Evolutionary conservation across 495 filamentous ascomycete species (phyloP).

Genomic region (Penicillium silybi): DNA sequence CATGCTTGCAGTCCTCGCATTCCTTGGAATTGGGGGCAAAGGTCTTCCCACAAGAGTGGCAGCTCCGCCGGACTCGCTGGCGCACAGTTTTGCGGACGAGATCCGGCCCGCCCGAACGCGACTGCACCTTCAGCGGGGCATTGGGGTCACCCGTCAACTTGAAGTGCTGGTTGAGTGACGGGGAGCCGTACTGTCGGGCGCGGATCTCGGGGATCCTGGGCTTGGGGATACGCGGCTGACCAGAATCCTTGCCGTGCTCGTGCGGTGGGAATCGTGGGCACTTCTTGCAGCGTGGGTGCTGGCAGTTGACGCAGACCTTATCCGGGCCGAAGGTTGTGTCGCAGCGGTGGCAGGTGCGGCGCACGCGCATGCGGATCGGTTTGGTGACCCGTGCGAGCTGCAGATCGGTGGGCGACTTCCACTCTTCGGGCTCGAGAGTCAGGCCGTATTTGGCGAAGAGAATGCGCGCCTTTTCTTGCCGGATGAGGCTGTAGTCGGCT

Average conservation of each 20-base stretch:
- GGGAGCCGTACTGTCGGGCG: constrained; percentile 5
- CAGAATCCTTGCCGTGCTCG: constrained; percentile 9
- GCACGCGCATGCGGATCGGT: constrained; percentile 87
- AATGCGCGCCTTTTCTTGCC: constrained; percentile 65
- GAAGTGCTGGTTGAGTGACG: constrained; percentile 9
- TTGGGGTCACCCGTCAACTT: constrained; percentile 10
- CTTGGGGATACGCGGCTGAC: constrained; percentile 38
- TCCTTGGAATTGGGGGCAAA: constrained; percentile 58
- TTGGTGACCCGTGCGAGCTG: constrained; percentile 75
- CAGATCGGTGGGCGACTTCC: constrained; percentile 53
- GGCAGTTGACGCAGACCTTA: constrained; percentile 67
- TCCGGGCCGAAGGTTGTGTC: constrained; percentile 66
- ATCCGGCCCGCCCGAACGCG: constrained; percentile 65
- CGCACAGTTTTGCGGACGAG: constrained; percentile 59
- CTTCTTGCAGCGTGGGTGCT: constrained; percentile 72
- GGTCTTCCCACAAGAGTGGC: constrained; percentile 66
- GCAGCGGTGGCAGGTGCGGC: constrained; percentile 76
- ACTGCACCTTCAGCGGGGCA: constrained; percentile 52
- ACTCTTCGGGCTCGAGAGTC: constrained; percentile 65
- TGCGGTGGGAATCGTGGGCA: constrained; percentile 65
- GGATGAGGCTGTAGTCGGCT: constrained; percentile 35
- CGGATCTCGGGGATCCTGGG: constrained; percentile 24
- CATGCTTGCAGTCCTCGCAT: constrained; percentile 69
- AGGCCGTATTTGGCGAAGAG: constrained; percentile 74
- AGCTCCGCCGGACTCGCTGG: constrained; percentile 70